Base-by-base conservation (phyloP, 2,329 filamentous ascomycete species). In the Lojkania enalia region DNA sequence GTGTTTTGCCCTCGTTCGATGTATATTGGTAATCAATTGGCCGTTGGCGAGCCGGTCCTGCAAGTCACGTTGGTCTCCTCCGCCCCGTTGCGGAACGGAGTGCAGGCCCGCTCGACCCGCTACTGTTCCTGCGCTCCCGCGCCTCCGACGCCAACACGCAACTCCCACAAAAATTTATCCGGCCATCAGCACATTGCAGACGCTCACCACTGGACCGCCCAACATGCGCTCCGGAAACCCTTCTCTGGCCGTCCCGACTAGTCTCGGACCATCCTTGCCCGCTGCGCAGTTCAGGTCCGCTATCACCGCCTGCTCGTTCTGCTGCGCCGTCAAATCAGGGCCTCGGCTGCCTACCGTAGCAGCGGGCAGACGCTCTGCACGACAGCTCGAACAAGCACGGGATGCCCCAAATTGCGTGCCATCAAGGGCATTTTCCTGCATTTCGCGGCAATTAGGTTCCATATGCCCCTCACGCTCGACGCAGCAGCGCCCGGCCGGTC, bases 141-240 rank as follows among this genome's bases (percentile, higher is more conserved):
- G 52, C 53, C 52, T 45, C 55, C 63, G 61, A 59, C 56, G 49
- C 57, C 58, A 58, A 50, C 13, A 46, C 45, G 48, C 52, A 54
- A 9, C 52, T 55, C 46, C 55, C 44, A 49, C 52, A 27, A 59
- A 61, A 65, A 53, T 64, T 69, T 66, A 60, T 64, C 64, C 64
- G 54, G 62, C 66, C 63, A 67, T 58, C 50, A 51, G 49, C 47
- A 41, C 36, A 37, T 44, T 42, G 46, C 46, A 44, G 35, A 41
- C 29, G 35, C n/a, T n/a, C n/a, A 16, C 39, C 44, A 43, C 23
- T 35, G 44, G 51, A 50, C 51, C 50, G 53, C 47, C 47, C 55
- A 58, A 52, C 50, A 31, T 51, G 55, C 50, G 25, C 20, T 46
- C 46, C 53, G 46, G 49, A 45, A 48, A 43, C 38, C 29, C 23